Base-by-base conservation (phyloP, 768 basidiomycete species). In the Pulveroboletus frians region DNA sequence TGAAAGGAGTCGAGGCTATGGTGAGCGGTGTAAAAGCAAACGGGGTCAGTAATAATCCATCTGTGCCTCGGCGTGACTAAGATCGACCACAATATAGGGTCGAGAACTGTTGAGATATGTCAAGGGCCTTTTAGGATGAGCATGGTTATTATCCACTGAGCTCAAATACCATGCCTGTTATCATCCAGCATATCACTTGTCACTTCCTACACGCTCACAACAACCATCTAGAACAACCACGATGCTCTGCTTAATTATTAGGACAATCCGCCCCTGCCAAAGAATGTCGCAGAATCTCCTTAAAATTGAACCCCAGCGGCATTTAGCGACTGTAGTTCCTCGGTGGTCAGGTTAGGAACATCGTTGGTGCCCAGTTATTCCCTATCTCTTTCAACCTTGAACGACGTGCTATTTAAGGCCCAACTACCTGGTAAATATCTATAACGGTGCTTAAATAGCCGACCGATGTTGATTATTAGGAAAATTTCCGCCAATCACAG, bases 101-200 rank as follows among this genome's bases (percentile, higher is more conserved):
- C 78, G 75, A 53, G 86, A 89, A 44, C 62, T 90, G 49, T 60
- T 90, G 54, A 78, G 71, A 63, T 90, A 90, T 65, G 85, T 91
- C 34, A 84, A 79, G 58, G 76, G 75, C 21, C 67, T 88, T 9
- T 65, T 88, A 52, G 77, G 81, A 43, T 87, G 59, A 79, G 20
- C n/a, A 21, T 43, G 20, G 17, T 38, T 44, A 1, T 27, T 27
- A 30, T 41, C 4, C n/a, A 39, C 34, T 17, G 13, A 20, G 30
- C 17, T 48, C 9, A 27, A 46, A 36, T 36, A 54, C 47, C 21
- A 18, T 44, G 11, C 26, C n/a, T 43, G 11, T 17, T 49, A 39
- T 39, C 32, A 29, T 46, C 34, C 23, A 29, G 37, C 15, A 35
- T 39, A 20, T 50, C 37, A 18, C 38, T 32, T 35, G 31, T 26